Conservation (phyloP, 106 monocot genomes). For the Dendrobium huoshanense region DNA sequence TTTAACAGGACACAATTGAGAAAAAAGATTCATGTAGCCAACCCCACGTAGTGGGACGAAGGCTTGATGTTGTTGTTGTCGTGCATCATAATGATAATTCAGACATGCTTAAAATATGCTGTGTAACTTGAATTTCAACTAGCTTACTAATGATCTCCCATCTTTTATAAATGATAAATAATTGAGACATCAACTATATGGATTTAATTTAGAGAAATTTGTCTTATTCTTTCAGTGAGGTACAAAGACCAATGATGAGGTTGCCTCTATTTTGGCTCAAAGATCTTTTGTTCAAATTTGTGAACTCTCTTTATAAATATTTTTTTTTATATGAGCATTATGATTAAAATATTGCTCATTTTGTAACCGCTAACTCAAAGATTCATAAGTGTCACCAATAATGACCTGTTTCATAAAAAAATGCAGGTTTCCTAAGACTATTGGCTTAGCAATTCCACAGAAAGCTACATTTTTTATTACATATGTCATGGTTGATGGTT, state of each 20-base stretch:
- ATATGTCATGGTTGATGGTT: constrained; percentile 81
- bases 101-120: too few relatives aligned
- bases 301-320: not conserved
- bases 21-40: too few relatives aligned
- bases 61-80: too few relatives aligned
- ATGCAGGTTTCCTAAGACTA: constrained; percentile 62
- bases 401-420: not conserved
- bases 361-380: not conserved
- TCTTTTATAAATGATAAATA: not conserved
- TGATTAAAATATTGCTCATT: not conserved
- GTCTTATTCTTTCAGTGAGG: not conserved
- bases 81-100: not conserved
- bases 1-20: too few relatives aligned
- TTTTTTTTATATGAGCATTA: not conserved
- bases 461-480: constrained; percentile 88
- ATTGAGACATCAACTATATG: not conserved
- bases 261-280: not conserved
- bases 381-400: not conserved
- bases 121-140: too few relatives aligned
- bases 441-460: constrained; percentile 66
- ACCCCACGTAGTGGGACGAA: too few relatives aligned
- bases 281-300: not conserved
- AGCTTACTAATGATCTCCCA: too few relatives aligned
- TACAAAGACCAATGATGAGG: not conserved
- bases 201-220: not conserved